Percentiles rank a stretch among this genome's conserved stretches.
Conservation (phyloP, 2,329 filamentous ascomycete genomes). For the Lasiodiplodia hormozganensis region DNA sequence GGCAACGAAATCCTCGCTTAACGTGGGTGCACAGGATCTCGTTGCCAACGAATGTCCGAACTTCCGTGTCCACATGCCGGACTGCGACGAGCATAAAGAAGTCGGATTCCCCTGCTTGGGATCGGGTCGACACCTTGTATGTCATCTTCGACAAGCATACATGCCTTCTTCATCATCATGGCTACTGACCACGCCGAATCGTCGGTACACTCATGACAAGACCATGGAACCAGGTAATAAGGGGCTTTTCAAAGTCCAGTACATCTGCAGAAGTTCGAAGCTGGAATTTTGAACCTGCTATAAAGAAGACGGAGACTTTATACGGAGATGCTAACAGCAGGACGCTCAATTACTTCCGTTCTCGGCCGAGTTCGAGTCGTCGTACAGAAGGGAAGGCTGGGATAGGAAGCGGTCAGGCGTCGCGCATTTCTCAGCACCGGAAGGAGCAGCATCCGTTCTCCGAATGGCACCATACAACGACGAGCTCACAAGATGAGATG, state of each 20-base stretch:
- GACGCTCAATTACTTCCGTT: background rate
- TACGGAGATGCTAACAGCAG: background rate
- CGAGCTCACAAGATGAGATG: background rate
- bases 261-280: background rate
- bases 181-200: too few species aligned
- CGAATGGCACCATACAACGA: background rate
- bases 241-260: background rate
- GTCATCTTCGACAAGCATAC: too few species aligned
- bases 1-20: too few species aligned
- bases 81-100: too few species aligned
- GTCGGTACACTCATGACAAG: too few species aligned
- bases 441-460: background rate
- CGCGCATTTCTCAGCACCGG: conserved; percentile 18
- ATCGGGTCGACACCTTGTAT: too few species aligned
- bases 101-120: too few species aligned
- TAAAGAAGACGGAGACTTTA: background rate
- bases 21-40: too few species aligned
- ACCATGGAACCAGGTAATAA: too few species aligned
- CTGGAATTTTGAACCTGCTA: background rate
- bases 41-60: too few species aligned
- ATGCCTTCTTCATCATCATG: too few species aligned
- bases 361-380: conserved; percentile 4
- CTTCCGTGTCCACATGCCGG: too few species aligned
- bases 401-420: background rate
- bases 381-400: background rate